Evolutionary conservation across 139 green algal genomes (phyloP).

Genomic region (Micractinium sp.): DNA sequence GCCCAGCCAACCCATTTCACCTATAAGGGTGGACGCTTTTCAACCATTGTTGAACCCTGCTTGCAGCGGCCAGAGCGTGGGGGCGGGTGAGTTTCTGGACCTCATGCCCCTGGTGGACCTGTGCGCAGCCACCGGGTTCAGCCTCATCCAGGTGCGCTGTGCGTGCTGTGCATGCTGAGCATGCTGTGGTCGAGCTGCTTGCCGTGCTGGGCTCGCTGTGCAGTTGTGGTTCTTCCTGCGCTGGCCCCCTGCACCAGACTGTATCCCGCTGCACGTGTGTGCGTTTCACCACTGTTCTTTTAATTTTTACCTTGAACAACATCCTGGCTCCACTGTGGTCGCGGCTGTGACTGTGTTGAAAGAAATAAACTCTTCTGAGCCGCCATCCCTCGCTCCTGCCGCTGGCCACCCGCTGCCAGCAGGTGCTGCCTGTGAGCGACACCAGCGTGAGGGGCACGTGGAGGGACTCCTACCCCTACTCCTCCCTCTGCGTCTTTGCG

Average conservation of each 20-base stretch:
- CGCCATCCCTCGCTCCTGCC: background rate
- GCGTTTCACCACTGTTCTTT: too few species aligned
- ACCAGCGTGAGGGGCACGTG: slow-evolving; percentile 91
- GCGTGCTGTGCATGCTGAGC: background rate
- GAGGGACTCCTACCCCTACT: slow-evolving; percentile 98
- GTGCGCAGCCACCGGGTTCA: slow-evolving; percentile 45
- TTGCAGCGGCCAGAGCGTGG: slow-evolving; percentile 61
- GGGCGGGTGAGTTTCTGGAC: slow-evolving; percentile 94
- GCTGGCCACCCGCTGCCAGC: slow-evolving; percentile 47
- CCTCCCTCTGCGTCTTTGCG: slow-evolving; percentile 88
- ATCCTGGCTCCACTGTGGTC: too few species aligned
- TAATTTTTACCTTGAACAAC: too few species aligned
- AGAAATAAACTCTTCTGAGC: too few species aligned
- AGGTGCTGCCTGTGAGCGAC: slow-evolving; percentile 97
- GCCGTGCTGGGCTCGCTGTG: background rate
- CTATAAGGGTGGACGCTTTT: background rate
- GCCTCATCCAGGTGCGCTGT: slow-evolving; percentile 16
- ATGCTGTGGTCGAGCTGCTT: background rate
- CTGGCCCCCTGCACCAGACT: too few species aligned
- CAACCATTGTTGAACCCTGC: background rate
- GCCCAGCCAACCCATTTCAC: background rate
- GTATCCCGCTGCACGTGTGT: too few species aligned
- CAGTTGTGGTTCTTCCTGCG: background rate
- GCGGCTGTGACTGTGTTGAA: too few species aligned
- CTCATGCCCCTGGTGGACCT: slow-evolving; percentile 86